Evolutionary conservation across 345 rosid species (phyloP), one percentile per base, ranked within the genome.

Genomic region (Sonneratia caseolaris): DNA sequence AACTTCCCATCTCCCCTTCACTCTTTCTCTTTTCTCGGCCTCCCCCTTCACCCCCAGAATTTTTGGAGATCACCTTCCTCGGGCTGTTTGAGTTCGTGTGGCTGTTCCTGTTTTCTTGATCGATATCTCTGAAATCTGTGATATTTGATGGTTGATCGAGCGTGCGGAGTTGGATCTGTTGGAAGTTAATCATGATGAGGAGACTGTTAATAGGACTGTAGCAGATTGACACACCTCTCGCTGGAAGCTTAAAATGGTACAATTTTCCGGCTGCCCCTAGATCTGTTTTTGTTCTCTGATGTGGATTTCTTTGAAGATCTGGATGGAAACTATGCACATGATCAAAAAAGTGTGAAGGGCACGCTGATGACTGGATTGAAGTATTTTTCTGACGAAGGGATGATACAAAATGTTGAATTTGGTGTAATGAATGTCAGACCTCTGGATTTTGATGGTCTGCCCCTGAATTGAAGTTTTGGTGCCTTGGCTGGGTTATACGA

Each of bases 241-340:
- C 72, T 59, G 76, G 71, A 79, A 81, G 68, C 18, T 22, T 70
- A 70, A 68, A 69, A 88, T 88, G 92, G 92, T 88, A 84, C 49
- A 80, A 71, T 49, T 68, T 73, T 18, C 66, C 14, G 22, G 22
- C 45, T 69, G 21, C 12, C 68, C 70, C 42, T 74, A 24, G 18
- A 32, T 64, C 19, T 42, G 40, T 40, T 64, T 38, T 37, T 64
- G 2, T 19, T 47, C 37, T 65, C 12, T 42, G 13, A 19, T 36
- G 36, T 35, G 7, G 38, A 27, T 57, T 13, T 51, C 32, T 40
- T 59, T 18, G 59, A 19, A 53, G n/a, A 53, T 53, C n/a, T 57
- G 12, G 5, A n/a, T 3, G 64, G 64, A 57, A 57, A n/a, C 3
- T 22, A 2, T 57, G 64, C 21, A 57, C 32, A 57, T n/a, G 7